Percentiles rank a stretch among this genome's conserved stretches.
These are phyloP conservation scores for Carex pumila DNA, from an alignment of 176 grass and related monocot species.

Conservation along the genomic window DNA sequence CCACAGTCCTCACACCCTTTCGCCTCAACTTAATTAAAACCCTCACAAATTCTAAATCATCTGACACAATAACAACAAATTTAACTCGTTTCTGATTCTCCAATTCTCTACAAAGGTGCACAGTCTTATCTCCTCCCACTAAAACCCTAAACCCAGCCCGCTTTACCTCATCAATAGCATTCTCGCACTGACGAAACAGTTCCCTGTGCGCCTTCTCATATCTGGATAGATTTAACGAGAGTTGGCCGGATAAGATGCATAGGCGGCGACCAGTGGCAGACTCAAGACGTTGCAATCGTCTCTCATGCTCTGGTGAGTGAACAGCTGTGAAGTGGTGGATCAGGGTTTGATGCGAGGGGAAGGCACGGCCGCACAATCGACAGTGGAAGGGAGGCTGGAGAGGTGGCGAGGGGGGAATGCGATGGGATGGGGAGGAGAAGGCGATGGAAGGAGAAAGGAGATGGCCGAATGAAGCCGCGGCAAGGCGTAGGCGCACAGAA, in stretches of 20 bases:
- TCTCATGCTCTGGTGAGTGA: not conserved
- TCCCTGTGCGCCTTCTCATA: not conserved
- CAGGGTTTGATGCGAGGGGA: not conserved
- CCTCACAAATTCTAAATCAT: conserved; percentile 1
- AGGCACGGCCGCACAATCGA: not conserved
- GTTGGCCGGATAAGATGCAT: not conserved
- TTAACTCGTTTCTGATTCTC: not conserved
- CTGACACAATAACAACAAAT: not conserved
- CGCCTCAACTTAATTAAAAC: not conserved
- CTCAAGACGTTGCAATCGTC: not conserved
- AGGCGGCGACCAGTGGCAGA: not conserved
- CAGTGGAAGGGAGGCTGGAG: not conserved
- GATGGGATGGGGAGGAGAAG: not conserved
- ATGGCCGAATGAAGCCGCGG: not conserved
- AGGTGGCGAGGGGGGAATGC: not conserved
- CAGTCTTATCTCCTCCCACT: not conserved
- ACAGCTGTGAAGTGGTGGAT: not conserved
- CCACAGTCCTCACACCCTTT: not conserved
- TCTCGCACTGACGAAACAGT: not conserved
- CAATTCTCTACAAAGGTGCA: not conserved
- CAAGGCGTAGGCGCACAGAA: not conserved
- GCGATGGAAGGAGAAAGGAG: not conserved
- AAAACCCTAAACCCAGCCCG: not conserved
- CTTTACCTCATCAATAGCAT: not conserved
- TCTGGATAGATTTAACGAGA: not conserved